Base-by-base conservation (phyloP, 176 grass and related monocot species). In the Canna indica region DNA sequence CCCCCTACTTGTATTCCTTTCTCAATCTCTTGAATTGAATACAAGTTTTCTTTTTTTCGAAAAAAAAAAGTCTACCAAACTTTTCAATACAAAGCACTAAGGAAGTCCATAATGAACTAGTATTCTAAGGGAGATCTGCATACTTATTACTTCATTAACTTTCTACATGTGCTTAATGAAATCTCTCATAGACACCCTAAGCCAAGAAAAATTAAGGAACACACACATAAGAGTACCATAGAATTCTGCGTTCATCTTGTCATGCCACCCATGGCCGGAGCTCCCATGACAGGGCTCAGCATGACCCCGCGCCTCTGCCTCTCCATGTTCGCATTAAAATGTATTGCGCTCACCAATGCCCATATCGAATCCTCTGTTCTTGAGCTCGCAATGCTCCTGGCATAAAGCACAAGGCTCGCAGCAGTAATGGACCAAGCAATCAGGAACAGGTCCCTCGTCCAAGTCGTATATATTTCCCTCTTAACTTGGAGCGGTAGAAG, bases 361-460 rank as follows among this genome's bases (percentile, higher is more conserved):
- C 86, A 90, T 60, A 69, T 97, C 88, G 75, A 85, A 97, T 15
- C 93, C 93, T 36, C 77, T 84, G 74, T 73, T 92, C 79, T 87
- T 92, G 65, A 96, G 88, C 79, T 96, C 88, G 7, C 88, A 81
- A 64, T 92, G 83, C 73, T 92, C 86, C 75, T 90, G 93, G 77
- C 93, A 96, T 16, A 96, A 79, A 9, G 86, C 88, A 28, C 78
- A 91, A n/a, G 39, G 36, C 74, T 97, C 93, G 45, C 93, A 97
- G 86, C 88, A 97, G 77, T 71, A 90, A 67, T 92, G 86, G 63
- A 90, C 77, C 24, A 97, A 72, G 77, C 81, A 90, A 75, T 97
- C 93, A 27, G 93, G 86, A 54, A 83, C 81, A 28, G 85, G 83
- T 7, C 83, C 88, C 2, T 97, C 88, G 0, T 69, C 79, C 11